Conservation (phyloP, 345 rosid species). For the Citropsis articulata region DNA sequence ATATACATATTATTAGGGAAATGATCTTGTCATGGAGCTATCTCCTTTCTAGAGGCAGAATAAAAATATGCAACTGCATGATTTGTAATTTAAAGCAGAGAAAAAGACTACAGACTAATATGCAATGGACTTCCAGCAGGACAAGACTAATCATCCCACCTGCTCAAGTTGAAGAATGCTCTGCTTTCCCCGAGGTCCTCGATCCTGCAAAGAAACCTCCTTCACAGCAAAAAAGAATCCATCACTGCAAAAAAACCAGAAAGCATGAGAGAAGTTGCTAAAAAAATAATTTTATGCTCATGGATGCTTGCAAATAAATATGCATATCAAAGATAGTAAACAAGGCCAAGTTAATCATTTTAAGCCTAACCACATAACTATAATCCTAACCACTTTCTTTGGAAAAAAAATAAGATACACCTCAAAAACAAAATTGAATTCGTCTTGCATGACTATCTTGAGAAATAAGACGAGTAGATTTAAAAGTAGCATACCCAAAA, state of each 20-base stretch:
- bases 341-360: too few species aligned
- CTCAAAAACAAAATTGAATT: too few species aligned
- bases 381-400: not conserved
- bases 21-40: not conserved
- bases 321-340: too few species aligned
- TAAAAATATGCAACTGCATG: not conserved
- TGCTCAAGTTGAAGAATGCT: constrained; percentile 75
- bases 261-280: not conserved
- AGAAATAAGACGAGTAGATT: too few species aligned
- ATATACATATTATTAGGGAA: not conserved
- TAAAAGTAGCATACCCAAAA: too few species aligned
- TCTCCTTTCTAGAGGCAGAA: not conserved
- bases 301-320: not conserved
- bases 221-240: constrained; percentile 86
- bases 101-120: not conserved
- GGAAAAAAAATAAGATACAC: not conserved
- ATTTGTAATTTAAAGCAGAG: not conserved
- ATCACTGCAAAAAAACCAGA: constrained; percentile 37
- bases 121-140: not conserved
- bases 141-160: constrained; percentile 32
- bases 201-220: constrained; percentile 81
- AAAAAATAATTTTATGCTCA: not conserved
- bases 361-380: not conserved
- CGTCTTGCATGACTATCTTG: too few species aligned
- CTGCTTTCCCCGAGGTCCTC: constrained; percentile 65